Conservation (phyloP, 2,329 filamentous ascomycete species). For the Coccinonectria pachysandricola region DNA sequence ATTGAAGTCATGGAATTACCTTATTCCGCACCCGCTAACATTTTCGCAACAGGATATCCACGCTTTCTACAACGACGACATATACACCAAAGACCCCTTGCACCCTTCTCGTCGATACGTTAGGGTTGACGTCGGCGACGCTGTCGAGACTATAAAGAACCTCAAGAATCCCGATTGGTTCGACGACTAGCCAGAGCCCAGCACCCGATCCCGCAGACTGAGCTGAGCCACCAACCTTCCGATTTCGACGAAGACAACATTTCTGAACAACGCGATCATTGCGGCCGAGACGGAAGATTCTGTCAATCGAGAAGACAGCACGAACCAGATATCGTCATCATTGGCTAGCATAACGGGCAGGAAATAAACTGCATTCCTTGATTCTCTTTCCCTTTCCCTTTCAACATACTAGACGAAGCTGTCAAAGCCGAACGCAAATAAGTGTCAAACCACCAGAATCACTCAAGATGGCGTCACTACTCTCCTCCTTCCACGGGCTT, state of each 20-base stretch:
- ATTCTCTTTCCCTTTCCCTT: conserved; percentile 1
- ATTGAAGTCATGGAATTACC: no score
- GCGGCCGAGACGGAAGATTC: no score
- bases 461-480: conserved; percentile 18
- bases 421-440: no score
- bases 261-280: no score
- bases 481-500: conserved; percentile 22
- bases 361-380: no score
- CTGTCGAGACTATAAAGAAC: conserved; percentile 1
- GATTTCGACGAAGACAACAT: neutral
- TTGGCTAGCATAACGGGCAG: no score
- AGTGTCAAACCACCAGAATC: conserved; percentile 1
- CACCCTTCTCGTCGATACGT: conserved; percentile 6
- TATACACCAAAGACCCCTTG: conserved; percentile 6
- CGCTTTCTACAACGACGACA: conserved; percentile 7
- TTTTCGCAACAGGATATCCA: conserved; percentile 12
- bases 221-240: no score
- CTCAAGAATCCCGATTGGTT: conserved; percentile 2
- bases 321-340: no score
- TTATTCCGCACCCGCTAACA: conserved; percentile 17
- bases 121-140: conserved; percentile 2
- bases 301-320: no score
- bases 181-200: neutral
- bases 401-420: no score
- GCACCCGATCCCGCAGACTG: neutral